phyloP scores from a whole-genome alignment of 2,329 filamentous ascomycete species.

The Drechslerella dactyloides region DNA sequence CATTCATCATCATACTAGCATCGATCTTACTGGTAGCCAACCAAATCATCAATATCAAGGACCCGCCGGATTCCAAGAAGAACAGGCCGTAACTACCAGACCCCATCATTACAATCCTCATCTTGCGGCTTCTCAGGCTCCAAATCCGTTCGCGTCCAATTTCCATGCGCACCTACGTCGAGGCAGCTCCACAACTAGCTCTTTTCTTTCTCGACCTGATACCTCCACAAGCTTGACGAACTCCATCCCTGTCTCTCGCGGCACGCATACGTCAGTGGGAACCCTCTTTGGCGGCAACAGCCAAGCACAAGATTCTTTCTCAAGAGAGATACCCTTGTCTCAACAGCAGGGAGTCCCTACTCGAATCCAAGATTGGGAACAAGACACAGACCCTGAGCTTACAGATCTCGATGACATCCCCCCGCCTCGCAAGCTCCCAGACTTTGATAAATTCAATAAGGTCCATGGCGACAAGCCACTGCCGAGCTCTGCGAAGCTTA shows the following conservation, averaged over 20 bases:
- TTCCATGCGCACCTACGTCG: slow-evolving; percentile 20
- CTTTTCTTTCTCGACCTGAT: slow-evolving; percentile 11
- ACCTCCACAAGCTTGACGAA: slow-evolving; percentile 6
- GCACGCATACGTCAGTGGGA: slow-evolving; percentile 35
- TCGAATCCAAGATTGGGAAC: slow-evolving; percentile 1
- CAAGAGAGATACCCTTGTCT: neutral
- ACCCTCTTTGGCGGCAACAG: slow-evolving; percentile 26
- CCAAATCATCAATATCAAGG: slow-evolving; percentile 5
- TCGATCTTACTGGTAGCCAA: neutral
- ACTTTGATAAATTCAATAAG: slow-evolving; percentile 44
- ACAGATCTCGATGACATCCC: slow-evolving; percentile 29
- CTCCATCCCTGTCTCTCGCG: slow-evolving; percentile 27
- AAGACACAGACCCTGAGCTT: neutral
- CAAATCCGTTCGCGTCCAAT: slow-evolving; percentile 7
- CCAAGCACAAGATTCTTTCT: slow-evolving; percentile 14
- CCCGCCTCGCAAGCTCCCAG: slow-evolving; percentile 37
- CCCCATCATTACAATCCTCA: slow-evolving; percentile 18
- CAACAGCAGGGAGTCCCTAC: slow-evolving; percentile 7
- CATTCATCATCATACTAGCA: slow-evolving; percentile 8
- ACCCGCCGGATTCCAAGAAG: neutral
- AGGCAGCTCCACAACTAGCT: slow-evolving; percentile 17
- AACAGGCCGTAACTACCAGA: neutral
- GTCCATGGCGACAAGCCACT: slow-evolving; percentile 36
- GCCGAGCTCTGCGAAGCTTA: slow-evolving; percentile 32
- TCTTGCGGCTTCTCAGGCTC: neutral